Base-by-base conservation (phyloP, 1,284 basidiomycete genomes). In the Apiotrichum mycotoxinovorans region DNA sequence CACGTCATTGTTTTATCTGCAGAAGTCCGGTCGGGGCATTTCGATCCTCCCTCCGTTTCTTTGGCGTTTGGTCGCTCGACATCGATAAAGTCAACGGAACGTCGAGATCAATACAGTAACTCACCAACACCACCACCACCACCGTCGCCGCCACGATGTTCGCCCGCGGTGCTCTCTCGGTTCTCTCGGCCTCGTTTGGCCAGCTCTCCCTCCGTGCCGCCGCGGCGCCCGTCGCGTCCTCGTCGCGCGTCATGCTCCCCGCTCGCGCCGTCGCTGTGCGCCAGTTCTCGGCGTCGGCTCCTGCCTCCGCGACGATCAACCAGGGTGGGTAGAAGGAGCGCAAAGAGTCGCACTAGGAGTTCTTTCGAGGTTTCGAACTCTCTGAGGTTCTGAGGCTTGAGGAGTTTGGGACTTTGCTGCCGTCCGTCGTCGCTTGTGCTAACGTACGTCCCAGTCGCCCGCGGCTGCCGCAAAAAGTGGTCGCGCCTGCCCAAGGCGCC, bases 251-350 rank as follows among this genome's bases (percentile, higher is more conserved):
- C 51, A 44, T 49, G 54, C 54, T 58, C 26, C 14, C 46, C 25
- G 22, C 54, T 14, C 45, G 45, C 26, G 34, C 44, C 51, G 10
- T 42, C 37, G 45, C 76, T 54, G 73, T 70, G 37, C 83, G 85
- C 58, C 70, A 81, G 12, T 91, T 93, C 77, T 86, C 88, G 58
- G 76, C 84, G 8, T 83, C 88, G 20, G 78, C 84, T 0, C 77
- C 81, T 15, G 70, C 83, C n/a, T 34, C 4, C 75, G 79, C 82
- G 43, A 94, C 91, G 1, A 83, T 93, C 66, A 91, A 92, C 78
- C 90, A 93, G 75, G 84, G 71, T 70, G 47, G 45, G 68, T 53
- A 10, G 4, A 25, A 15, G 25, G 43, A 11, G 34, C 34, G 33
- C 26, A 23, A 12, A 8, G 4, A 17, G 17, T n/a, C 17, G 45